phyloP scores from a whole-genome alignment of 768 basidiomycete species.

The Lactarius hatsudake region DNA sequence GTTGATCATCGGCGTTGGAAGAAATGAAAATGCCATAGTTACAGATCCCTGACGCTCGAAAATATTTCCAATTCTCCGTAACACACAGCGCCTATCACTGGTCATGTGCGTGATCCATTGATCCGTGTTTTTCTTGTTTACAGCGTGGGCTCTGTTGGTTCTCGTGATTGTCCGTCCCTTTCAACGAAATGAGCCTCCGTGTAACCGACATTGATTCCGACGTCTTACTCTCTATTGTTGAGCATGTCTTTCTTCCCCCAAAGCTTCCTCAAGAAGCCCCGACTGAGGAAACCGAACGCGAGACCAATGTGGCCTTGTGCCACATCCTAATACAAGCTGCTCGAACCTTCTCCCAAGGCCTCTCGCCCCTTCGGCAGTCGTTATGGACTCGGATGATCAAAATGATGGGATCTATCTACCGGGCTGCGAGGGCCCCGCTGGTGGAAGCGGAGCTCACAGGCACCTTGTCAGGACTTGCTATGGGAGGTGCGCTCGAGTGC shows the following conservation, averaged over 20 bases:
- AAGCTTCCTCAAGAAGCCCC: conserved; percentile 19
- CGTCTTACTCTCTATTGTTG: neutral
- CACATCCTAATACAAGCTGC: conserved; percentile 10
- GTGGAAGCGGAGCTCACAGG: neutral
- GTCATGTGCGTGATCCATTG: too few relatives aligned
- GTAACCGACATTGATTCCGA: neutral
- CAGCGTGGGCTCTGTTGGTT: too few relatives aligned
- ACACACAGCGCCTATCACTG: too few relatives aligned
- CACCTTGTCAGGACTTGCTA: neutral
- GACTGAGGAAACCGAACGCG: neutral
- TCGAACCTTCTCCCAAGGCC: neutral
- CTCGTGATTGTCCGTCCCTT: too few relatives aligned
- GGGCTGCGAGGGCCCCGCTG: neutral
- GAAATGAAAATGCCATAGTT: too few relatives aligned
- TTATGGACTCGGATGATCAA: conserved; percentile 7
- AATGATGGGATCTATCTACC: neutral
- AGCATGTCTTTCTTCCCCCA: conserved; percentile 20
- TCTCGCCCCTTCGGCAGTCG: neutral
- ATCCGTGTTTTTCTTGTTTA: too few relatives aligned
- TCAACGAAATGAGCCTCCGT: neutral
- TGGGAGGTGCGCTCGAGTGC: neutral
- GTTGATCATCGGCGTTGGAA: too few relatives aligned
- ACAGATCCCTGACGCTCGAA: too few relatives aligned
- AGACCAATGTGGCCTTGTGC: conserved; percentile 4
- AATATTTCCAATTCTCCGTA: too few relatives aligned